phyloP scores from a whole-genome alignment of 2,329 filamentous ascomycete species.

The Trichoderma sp. region DNA sequence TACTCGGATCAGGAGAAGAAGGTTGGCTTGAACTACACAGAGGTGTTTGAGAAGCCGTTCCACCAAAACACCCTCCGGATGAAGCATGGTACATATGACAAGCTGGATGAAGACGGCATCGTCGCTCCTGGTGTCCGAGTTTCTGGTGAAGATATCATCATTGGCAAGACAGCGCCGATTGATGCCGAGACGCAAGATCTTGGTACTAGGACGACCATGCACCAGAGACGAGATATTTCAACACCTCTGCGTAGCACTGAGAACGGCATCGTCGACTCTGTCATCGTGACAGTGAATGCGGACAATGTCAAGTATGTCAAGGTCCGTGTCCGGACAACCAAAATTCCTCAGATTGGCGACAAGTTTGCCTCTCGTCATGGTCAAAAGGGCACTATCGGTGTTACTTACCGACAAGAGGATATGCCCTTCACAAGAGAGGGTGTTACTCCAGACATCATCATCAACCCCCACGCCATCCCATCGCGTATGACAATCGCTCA shows the following conservation, averaged over 20 bases:
- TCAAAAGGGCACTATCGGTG: constrained; percentile 98
- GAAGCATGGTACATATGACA: constrained; percentile 95
- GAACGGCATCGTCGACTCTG: constrained; percentile 92
- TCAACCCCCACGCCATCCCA: constrained; percentile 98
- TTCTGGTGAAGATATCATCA: constrained; percentile 97
- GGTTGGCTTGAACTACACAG: constrained; percentile 87
- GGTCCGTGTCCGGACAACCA: constrained; percentile 94
- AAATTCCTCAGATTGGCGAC: constrained; percentile 97
- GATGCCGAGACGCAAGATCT: constrained; percentile 89
- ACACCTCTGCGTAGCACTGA: constrained; percentile 93
- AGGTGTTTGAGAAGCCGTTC: constrained; percentile 93
- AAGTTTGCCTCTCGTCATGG: constrained; percentile 99
- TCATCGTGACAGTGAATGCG: constrained; percentile 89
- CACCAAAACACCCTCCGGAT: constrained; percentile 82
- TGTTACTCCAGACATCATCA: constrained; percentile 91
- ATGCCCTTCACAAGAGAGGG: constrained; percentile 97
- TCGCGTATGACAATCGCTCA: constrained; percentile 99
- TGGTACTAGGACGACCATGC: constrained; percentile 82
- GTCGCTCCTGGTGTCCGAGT: constrained; percentile 92
- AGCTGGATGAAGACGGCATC: constrained; percentile 94
- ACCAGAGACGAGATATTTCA: constrained; percentile 92
- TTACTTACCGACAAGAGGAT: constrained; percentile 95
- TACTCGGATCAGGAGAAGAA: constrained; percentile 98
- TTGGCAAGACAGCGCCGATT: constrained; percentile 96
- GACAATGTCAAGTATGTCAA: constrained; percentile 96